Conservation (phyloP, 768 basidiomycete genomes). For the Mycena alexandri region DNA sequence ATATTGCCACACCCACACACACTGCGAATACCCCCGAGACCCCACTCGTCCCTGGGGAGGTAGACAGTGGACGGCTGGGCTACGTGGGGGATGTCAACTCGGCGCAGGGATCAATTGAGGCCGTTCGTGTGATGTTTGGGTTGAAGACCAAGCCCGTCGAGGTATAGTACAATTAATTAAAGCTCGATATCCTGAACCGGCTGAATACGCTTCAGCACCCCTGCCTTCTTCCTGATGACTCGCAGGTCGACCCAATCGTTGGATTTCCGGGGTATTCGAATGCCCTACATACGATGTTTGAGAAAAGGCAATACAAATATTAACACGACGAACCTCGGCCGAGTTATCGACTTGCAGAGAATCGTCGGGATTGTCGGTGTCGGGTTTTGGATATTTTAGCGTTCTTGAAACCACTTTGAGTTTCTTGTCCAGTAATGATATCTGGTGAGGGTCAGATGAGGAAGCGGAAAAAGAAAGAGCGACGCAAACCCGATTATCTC, state of each 20-base stretch:
- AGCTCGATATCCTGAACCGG: slow-evolving; percentile 16
- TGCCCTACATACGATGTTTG: slow-evolving; percentile 15
- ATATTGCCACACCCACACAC: too few relatives aligned
- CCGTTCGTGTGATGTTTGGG: too few relatives aligned
- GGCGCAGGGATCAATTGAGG: too few relatives aligned
- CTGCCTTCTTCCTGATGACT: not conserved
- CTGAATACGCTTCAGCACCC: slow-evolving; percentile 16
- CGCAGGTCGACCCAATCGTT: slow-evolving; percentile 29
- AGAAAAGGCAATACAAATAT: not conserved
- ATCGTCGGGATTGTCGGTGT: slow-evolving; percentile 26
- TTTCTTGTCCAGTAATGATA: slow-evolving; percentile 36
- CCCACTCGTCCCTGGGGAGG: too few relatives aligned
- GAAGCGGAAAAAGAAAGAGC: not conserved
- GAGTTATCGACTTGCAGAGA: slow-evolving; percentile 32
- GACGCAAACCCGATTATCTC: slow-evolving; percentile 30
- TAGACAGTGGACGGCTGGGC: too few relatives aligned
- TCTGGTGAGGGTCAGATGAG: slow-evolving; percentile 5
- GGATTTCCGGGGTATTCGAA: slow-evolving; percentile 25
- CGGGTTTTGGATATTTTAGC: slow-evolving; percentile 17
- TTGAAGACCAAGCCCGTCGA: too few relatives aligned
- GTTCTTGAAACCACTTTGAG: slow-evolving; percentile 30
- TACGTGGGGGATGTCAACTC: slow-evolving; percentile 36
- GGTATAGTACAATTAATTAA: not conserved
- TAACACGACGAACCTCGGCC: slow-evolving; percentile 6
- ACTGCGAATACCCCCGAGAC: too few relatives aligned